phyloP scores from a whole-genome alignment of 495 filamentous ascomycete genomes.

The Penicillium coffeae region DNA sequence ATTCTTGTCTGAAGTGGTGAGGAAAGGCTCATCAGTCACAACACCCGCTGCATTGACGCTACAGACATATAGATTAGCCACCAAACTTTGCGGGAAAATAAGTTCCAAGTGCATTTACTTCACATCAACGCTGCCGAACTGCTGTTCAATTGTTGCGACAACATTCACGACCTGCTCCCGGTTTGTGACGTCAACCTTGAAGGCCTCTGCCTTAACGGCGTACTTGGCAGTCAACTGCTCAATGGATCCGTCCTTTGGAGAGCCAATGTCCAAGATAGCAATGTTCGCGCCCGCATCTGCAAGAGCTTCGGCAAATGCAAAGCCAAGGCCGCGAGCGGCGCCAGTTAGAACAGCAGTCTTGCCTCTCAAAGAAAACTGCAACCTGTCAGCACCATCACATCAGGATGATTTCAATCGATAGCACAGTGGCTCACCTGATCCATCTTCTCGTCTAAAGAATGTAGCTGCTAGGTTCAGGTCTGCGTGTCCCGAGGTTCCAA shows the following conservation, averaged over 20 bases:
- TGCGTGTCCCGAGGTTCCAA: too few relatives aligned
- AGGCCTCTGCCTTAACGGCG: constrained; percentile 13
- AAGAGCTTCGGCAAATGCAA: neutral
- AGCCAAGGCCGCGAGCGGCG: neutral
- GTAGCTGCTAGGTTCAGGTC: too few relatives aligned
- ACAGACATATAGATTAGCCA: too few relatives aligned
- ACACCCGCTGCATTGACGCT: constrained; percentile 20
- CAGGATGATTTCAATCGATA: too few relatives aligned
- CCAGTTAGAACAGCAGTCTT: constrained; percentile 1
- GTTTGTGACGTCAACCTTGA: constrained; percentile 12
- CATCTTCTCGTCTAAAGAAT: too few relatives aligned
- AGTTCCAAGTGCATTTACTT: too few relatives aligned
- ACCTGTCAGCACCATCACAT: constrained; percentile 3
- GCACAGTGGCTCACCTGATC: neutral
- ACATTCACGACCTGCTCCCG: constrained; percentile 4
- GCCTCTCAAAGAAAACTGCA: constrained; percentile 4
- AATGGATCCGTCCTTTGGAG: neutral
- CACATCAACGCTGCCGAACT: too few relatives aligned
- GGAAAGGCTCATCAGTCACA: constrained; percentile 13
- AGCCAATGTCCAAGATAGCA: neutral
- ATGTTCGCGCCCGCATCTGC: neutral
- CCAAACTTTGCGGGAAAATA: too few relatives aligned
- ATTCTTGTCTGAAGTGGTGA: constrained; percentile 6
- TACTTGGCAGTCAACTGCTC: neutral
- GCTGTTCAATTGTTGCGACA: constrained; percentile 15